phyloP scores from a whole-genome alignment of 2,329 filamentous ascomycete species.

The Arthroderma sp. region DNA sequence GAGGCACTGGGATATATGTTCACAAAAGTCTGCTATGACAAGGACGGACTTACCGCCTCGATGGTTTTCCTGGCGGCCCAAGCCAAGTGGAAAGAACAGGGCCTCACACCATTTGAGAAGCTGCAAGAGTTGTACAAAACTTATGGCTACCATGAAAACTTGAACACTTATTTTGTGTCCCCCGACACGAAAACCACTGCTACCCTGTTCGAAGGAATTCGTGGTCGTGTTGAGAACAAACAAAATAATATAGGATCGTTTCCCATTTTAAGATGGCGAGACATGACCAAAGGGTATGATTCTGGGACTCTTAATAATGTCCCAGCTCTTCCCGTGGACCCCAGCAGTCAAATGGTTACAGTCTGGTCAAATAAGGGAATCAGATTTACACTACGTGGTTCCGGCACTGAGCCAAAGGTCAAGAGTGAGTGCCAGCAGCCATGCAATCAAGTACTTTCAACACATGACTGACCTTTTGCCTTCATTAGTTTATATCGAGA shows the following conservation, averaged over 20 bases:
- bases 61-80: conserved; percentile 45
- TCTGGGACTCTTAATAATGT: conserved; percentile 39
- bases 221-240: conserved; percentile 30
- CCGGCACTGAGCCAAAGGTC: conserved; percentile 55
- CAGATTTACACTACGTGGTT: conserved; percentile 47
- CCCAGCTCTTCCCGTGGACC: conserved; percentile 44
- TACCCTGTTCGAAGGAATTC: conserved; percentile 42
- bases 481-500: conserved; percentile 29
- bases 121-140: conserved; percentile 43
- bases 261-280: conserved; percentile 45
- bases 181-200: conserved; percentile 40
- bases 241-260: conserved; percentile 37
- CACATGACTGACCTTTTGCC: neutral
- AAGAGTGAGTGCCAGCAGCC: conserved; percentile 33
- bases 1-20: conserved; percentile 58
- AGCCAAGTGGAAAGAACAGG: conserved; percentile 37
- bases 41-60: conserved; percentile 50
- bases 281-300: conserved; percentile 49
- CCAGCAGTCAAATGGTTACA: conserved; percentile 51
- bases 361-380: conserved; percentile 41
- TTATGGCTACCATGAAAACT: conserved; percentile 49
- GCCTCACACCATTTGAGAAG: conserved; percentile 44
- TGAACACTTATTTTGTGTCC: conserved; percentile 51
- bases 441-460: neutral
- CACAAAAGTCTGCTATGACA: conserved; percentile 47